Evolutionary conservation across 345 rosid species (phyloP).

Genomic region (Tarenaya hassleriana): DNA sequence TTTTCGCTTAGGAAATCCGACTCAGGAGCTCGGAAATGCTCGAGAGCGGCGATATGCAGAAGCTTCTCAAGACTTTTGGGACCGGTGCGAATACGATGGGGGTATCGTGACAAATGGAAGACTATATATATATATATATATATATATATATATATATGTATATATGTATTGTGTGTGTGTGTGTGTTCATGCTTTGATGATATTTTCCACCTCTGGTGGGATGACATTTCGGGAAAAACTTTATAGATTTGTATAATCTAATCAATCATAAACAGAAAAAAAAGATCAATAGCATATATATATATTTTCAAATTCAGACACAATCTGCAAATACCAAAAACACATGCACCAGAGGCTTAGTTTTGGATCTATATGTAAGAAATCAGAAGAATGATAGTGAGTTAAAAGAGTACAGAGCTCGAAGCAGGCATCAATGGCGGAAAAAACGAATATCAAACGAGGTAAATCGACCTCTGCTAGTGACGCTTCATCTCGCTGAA

Average conservation of each 20-base stretch:
- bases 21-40: slow-evolving; percentile 83
- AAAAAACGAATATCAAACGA: background rate
- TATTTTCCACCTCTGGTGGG: no score
- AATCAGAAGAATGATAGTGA: background rate
- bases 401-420: background rate
- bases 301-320: no score
- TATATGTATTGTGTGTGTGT: no score
- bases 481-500: slow-evolving; percentile 79
- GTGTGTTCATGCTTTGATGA: no score
- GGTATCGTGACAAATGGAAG: no score
- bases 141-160: no score
- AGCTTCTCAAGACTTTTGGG: slow-evolving; percentile 56
- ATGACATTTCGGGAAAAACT: no score
- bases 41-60: slow-evolving; percentile 84
- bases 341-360: no score
- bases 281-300: no score
- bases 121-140: no score
- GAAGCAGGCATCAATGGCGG: slow-evolving; percentile 24
- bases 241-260: background rate
- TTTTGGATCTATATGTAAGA: slow-evolving; percentile 9
- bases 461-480: slow-evolving; percentile 24
- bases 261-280: background rate
- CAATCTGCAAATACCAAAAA: no score
- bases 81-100: slow-evolving; percentile 35
- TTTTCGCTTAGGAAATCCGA: slow-evolving; percentile 63